Evolutionary conservation across 129 eudicot species (phyloP).

Genomic region (Centrapalus pauciflorus): DNA sequence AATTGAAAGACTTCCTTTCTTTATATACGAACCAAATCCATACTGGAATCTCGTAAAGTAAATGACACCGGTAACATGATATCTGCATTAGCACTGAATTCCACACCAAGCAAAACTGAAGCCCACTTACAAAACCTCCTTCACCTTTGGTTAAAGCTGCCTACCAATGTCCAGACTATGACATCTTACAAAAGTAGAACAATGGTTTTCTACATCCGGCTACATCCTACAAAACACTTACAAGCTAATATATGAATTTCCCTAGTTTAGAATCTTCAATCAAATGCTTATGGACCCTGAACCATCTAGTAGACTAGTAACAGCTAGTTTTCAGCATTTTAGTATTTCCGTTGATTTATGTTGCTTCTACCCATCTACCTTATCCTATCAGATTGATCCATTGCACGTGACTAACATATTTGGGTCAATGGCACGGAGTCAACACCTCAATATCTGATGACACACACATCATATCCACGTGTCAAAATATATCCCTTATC

Average conservation of each 20-base stretch:
- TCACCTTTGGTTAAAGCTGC: not conserved
- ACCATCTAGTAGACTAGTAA: not conserved
- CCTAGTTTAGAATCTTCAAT: not conserved
- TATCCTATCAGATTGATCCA: too few species aligned
- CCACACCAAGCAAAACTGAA: not conserved
- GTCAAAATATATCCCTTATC: too few species aligned
- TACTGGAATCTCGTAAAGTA: not conserved
- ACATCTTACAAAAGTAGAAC: not conserved
- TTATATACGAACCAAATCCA: not conserved
- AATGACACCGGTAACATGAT: not conserved
- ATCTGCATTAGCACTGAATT: not conserved
- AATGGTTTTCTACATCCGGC: not conserved
- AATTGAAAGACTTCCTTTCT: not conserved
- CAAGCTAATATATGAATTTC: not conserved
- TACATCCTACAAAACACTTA: not conserved
- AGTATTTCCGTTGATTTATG: not conserved
- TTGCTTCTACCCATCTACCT: too few species aligned
- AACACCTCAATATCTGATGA: too few species aligned
- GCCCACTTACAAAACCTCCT: not conserved
- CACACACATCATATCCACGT: too few species aligned
- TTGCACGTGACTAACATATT: too few species aligned
- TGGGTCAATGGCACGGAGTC: too few species aligned
- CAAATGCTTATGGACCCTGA: not conserved
- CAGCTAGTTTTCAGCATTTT: not conserved
- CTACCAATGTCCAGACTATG: not conserved